Percentiles rank a stretch among this genome's conserved stretches.
phyloP scores from a whole-genome alignment of 768 basidiomycete genomes.

The Russula lepida region DNA sequence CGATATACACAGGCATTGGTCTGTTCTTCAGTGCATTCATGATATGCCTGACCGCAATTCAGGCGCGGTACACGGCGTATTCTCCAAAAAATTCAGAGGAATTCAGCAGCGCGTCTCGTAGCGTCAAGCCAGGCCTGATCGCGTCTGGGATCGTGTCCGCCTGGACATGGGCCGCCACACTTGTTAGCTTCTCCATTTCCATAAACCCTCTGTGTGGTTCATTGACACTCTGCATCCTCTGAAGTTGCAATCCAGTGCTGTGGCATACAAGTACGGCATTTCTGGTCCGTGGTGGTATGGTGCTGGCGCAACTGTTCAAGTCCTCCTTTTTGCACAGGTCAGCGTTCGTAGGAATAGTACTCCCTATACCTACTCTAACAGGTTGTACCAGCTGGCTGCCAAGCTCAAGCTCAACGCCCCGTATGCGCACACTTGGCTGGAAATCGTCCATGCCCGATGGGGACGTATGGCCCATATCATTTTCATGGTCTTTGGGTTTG shows the following conservation, averaged over 20 bases:
- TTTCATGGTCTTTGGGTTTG: slow-evolving; percentile 82
- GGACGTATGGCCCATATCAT: slow-evolving; percentile 69
- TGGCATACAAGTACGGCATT: slow-evolving; percentile 81
- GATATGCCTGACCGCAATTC: slow-evolving; percentile 68
- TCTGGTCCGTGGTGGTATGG: slow-evolving; percentile 90
- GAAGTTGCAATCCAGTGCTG: slow-evolving; percentile 70
- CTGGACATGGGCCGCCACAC: slow-evolving; percentile 85
- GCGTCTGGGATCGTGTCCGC: slow-evolving; percentile 89
- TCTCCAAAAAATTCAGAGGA: slow-evolving; percentile 76
- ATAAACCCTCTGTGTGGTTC: not conserved
- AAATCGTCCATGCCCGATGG: slow-evolving; percentile 78
- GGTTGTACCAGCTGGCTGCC: slow-evolving; percentile 55
- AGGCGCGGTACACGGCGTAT: slow-evolving; percentile 76
- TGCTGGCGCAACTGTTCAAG: slow-evolving; percentile 80
- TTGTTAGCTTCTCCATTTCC: slow-evolving; percentile 33
- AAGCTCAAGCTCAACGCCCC: slow-evolving; percentile 91
- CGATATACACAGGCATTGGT: slow-evolving; percentile 57
- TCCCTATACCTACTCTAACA: not conserved
- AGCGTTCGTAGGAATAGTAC: slow-evolving; percentile 4
- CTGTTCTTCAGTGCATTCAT: slow-evolving; percentile 82
- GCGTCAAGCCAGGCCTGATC: slow-evolving; percentile 85
- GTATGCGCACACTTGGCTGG: slow-evolving; percentile 80
- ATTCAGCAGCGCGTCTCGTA: slow-evolving; percentile 73
- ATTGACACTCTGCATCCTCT: slow-evolving; percentile 10
- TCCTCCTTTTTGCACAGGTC: slow-evolving; percentile 83